A percentile compares a stretch with the other conserved stretches of the same genome.
Conservation (phyloP, 2,329 filamentous ascomycete species). For the Acephala macrosclerotiorum region DNA sequence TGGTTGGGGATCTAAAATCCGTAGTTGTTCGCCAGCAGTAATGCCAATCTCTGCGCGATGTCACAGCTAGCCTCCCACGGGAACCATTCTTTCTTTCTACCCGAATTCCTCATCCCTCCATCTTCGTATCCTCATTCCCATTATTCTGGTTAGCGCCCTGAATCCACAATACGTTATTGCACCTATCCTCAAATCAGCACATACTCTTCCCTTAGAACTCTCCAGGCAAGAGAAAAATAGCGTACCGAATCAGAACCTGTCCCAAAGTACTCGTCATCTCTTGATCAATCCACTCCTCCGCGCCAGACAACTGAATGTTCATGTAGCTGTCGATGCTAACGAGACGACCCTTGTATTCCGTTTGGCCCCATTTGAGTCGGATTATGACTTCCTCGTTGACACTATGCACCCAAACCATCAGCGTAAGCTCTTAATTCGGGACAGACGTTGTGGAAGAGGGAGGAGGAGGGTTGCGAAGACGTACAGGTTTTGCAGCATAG, state of each 20-base stretch:
- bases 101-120: conserved; percentile 53
- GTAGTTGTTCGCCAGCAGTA: conserved; percentile 9
- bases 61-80: conserved; percentile 2
- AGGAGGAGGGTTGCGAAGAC: conserved; percentile 45
- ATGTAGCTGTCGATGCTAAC: conserved; percentile 98
- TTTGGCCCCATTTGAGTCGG: conserved; percentile 96
- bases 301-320: conserved; percentile 93
- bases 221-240: conserved; percentile 11
- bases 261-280: conserved; percentile 86
- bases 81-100: not conserved
- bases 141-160: conserved; percentile 61
- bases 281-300: conserved; percentile 90
- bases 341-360: conserved; percentile 93
- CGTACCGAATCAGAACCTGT: conserved; percentile 88
- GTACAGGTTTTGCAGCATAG: conserved; percentile 92
- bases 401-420: conserved; percentile 50
- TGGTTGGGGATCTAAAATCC: not conserved
- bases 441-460: not conserved
- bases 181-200: conserved; percentile 56
- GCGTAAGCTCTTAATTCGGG: conserved; percentile 14
- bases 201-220: not conserved
- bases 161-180: conserved; percentile 98
- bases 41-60: conserved; percentile 14
- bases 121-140: conserved; percentile 59
- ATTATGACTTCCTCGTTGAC: conserved; percentile 92